These are phyloP conservation scores for Coemansia sp. DNA, from an alignment of 192 early-diverging fungal genomes.

Conservation along the genomic window DNA sequence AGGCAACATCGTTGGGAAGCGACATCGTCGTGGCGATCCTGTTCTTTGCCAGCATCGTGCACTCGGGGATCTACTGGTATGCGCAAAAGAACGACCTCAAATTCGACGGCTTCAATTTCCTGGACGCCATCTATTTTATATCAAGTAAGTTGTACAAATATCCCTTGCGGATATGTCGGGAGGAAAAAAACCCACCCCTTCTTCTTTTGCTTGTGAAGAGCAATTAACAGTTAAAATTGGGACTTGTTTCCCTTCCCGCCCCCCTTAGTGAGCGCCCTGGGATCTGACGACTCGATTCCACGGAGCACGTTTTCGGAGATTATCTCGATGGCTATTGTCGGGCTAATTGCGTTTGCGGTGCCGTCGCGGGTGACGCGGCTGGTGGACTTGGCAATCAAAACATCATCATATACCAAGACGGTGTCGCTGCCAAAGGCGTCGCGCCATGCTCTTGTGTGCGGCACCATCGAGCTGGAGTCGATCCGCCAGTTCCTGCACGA, in stretches of 20 bases:
- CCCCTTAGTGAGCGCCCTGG: constrained; percentile 33
- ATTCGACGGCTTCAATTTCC: constrained; percentile 34
- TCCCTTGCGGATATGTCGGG: neutral
- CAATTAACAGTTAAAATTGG: too few relatives aligned
- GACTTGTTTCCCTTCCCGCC: too few relatives aligned
- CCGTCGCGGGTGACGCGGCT: constrained; percentile 44
- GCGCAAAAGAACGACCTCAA: constrained; percentile 24
- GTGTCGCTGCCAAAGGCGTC: constrained; percentile 33
- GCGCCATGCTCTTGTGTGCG: constrained; percentile 46
- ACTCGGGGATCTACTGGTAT: constrained; percentile 55
- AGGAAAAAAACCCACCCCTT: too few relatives aligned
- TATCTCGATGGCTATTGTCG: constrained; percentile 49
- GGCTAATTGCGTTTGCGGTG: constrained; percentile 48
- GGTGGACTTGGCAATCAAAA: constrained; percentile 43
- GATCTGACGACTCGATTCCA: constrained; percentile 39
- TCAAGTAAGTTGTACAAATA: constrained; percentile 22
- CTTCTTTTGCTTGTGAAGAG: too few relatives aligned
- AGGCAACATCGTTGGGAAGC: constrained; percentile 36
- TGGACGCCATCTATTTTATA: constrained; percentile 57
- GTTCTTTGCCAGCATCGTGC: constrained; percentile 46
- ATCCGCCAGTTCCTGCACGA: constrained; percentile 51
- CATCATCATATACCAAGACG: constrained; percentile 44
- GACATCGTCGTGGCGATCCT: constrained; percentile 48
- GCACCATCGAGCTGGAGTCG: constrained; percentile 43
- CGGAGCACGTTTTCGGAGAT: constrained; percentile 47